Conservation (phyloP, 768 basidiomycete species). For the Pulveroboletus sp. region DNA sequence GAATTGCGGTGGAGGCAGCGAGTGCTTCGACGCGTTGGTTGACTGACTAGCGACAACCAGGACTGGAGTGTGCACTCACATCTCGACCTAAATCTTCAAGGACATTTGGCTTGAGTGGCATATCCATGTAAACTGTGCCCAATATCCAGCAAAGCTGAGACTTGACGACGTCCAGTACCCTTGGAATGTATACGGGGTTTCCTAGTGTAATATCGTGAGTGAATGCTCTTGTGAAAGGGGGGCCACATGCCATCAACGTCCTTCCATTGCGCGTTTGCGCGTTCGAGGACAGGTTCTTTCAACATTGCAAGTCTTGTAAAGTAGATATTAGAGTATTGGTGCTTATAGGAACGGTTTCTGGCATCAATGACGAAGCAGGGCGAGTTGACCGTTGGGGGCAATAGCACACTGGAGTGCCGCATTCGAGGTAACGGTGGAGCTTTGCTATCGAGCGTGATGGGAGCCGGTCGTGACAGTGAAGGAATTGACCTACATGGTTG, state of each 20-base stretch:
- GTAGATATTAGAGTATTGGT: constrained; percentile 74
- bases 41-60: background rate
- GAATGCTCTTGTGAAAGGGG: background rate
- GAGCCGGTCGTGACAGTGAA: background rate
- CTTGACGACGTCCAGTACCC: constrained; percentile 84
- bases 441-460: constrained; percentile 15
- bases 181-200: constrained; percentile 62
- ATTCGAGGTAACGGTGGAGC: constrained; percentile 11
- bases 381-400: constrained; percentile 26
- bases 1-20: constrained; percentile 80
- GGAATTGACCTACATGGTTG: background rate
- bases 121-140: constrained; percentile 97
- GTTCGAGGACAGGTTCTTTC: constrained; percentile 41
- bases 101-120: constrained; percentile 98
- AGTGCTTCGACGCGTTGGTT: constrained; percentile 52
- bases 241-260: constrained; percentile 35
- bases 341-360: constrained; percentile 50
- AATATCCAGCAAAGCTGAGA: constrained; percentile 84
- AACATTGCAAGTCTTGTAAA: constrained; percentile 54
- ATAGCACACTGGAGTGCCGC: constrained; percentile 27
- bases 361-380: constrained; percentile 42
- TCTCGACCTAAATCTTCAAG: constrained; percentile 91
- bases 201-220: constrained; percentile 38
- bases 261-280: constrained; percentile 50
- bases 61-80: constrained; percentile 45